Evolutionary conservation across 2,329 filamentous ascomycete genomes (phyloP), one percentile per base, ranked within the genome.

Genomic region (Hymenoscyphus fructigenus): DNA sequence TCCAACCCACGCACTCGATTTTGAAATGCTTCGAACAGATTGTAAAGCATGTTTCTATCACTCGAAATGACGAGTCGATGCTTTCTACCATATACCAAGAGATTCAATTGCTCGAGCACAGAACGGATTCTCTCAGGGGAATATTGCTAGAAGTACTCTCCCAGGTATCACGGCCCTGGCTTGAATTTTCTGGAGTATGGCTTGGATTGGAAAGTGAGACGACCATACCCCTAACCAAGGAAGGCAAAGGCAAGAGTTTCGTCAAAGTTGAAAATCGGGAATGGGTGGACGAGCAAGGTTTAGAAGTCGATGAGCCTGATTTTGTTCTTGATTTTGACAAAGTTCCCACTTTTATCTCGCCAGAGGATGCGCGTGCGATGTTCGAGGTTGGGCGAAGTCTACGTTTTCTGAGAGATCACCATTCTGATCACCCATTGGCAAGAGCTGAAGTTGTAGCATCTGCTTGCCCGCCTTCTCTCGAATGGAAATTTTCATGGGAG

Each of bases 301-400:
- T 85, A 23, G 82, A 88, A 70, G 77, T 82, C 9, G 82, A 84
- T 47, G 84, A 86, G 26, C 74, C 82, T 1, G 86, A 90, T 67
- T 91, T 86, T 69, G 77, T 85, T 5, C 82, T 93, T 36, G 86
- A 90, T 66, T 80, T 82, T 26, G 79, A 84, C 32, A 85, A 85
- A 67, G 87, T 95, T 78, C 91, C 91, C 0, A 80, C 82, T 1
- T 95, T 95, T 69, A 82, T 96, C 56, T 84, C 88, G 0, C 75
- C 80, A 5, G 91, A 95, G 64, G 84, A 93, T 69, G 88, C 87
- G 2, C 83, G 85, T 60, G 80, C 83, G 5, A 86, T 95, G n/a
- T 93, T 94, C 68, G 91, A 96, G 74, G 90, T 88, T 3, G 92
- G 91, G 3, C 86, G 85, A 71, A 94, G 90, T 74, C 77, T 96